These are phyloP conservation scores for Phytophthora rubi DNA, from an alignment of 352 stramenopile genomes.

Conservation along the genomic window DNA sequence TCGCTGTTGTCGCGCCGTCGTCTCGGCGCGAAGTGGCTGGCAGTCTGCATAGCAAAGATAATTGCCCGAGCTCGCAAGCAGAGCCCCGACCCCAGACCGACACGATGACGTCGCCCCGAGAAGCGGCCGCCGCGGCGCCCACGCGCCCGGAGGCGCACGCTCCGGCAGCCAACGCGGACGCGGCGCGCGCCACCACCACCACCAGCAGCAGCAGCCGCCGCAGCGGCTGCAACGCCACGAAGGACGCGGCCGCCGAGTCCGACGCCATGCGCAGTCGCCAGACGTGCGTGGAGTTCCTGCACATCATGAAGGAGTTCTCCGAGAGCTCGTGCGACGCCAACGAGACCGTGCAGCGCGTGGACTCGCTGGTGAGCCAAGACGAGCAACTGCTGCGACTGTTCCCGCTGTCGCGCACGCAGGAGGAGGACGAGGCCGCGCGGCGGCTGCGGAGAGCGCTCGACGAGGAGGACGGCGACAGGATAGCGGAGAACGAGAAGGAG, in stretches of 20 bases:
- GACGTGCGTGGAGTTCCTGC: constrained; percentile 69
- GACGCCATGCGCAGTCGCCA: constrained; percentile 50
- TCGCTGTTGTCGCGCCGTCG: constrained; percentile 32
- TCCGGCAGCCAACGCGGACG: neutral
- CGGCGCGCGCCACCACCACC: neutral
- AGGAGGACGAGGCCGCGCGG: constrained; percentile 32
- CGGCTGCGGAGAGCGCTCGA: constrained; percentile 32
- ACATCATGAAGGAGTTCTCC: constrained; percentile 82
- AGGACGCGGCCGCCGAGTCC: constrained; percentile 25
- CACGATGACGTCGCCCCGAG: constrained; percentile 44
- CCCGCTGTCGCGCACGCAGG: constrained; percentile 42
- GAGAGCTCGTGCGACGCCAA: constrained; percentile 68
- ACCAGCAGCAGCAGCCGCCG: neutral
- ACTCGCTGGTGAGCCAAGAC: constrained; percentile 70
- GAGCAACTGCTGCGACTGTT: constrained; percentile 62
- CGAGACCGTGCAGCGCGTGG: constrained; percentile 69
- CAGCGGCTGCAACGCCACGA: constrained; percentile 17
- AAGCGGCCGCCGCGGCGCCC: constrained; percentile 28
- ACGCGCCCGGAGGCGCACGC: constrained; percentile 22
- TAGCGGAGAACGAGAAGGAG: constrained; percentile 41
- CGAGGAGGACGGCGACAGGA: constrained; percentile 29
- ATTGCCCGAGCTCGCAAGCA: constrained; percentile 40
- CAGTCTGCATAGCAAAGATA: constrained; percentile 42
- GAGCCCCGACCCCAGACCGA: constrained; percentile 24
- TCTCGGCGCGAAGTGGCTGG: constrained; percentile 36